Evolutionary conservation across 2,329 filamentous ascomycete species (phyloP), one percentile per base, ranked within the genome.

Genomic region (Chaetoscypha palmicola): DNA sequence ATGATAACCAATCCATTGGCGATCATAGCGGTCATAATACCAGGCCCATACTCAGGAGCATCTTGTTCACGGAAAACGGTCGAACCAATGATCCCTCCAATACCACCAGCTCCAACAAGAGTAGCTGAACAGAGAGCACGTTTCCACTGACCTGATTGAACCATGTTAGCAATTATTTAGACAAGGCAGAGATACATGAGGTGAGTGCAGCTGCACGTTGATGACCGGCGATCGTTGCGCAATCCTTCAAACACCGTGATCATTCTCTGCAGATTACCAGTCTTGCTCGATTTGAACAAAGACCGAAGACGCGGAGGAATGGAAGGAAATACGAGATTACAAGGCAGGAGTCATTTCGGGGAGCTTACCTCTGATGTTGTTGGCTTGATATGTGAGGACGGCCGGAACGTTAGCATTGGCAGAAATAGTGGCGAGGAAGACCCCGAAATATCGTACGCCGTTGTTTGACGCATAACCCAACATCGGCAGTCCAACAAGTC

Each of bases 141-240:
- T 68, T 91, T 94, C 86, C 86, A 94, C 66, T 92, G 86, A 0
- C 86, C 87, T 41, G 20, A n/a, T n/a, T n/a, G n/a, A n/a, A n/a
- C n/a, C n/a, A n/a, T n/a, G n/a, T n/a, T n/a, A n/a, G n/a, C n/a
- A n/a, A n/a, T n/a, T n/a, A n/a, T n/a, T n/a, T n/a, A n/a, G n/a
- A n/a, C n/a, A n/a, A n/a, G n/a, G n/a, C n/a, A n/a, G n/a, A n/a
- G n/a, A n/a, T n/a, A n/a, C n/a, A n/a, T n/a, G n/a, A n/a, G n/a
- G n/a, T n/a, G n/a, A n/a, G n/a, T n/a, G n/a, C n/a, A n/a, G n/a
- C n/a, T n/a, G n/a, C n/a, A n/a, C n/a, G n/a, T n/a, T n/a, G n/a
- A n/a, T n/a, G n/a, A n/a, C n/a, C n/a, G n/a, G n/a, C n/a, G n/a
- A n/a, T n/a, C n/a, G n/a, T n/a, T n/a, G n/a, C n/a, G n/a, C n/a